Evolutionary conservation across 441 rosid species (phyloP), one percentile per base, ranked within the genome.

Genomic region (Gossypium armourianum): DNA sequence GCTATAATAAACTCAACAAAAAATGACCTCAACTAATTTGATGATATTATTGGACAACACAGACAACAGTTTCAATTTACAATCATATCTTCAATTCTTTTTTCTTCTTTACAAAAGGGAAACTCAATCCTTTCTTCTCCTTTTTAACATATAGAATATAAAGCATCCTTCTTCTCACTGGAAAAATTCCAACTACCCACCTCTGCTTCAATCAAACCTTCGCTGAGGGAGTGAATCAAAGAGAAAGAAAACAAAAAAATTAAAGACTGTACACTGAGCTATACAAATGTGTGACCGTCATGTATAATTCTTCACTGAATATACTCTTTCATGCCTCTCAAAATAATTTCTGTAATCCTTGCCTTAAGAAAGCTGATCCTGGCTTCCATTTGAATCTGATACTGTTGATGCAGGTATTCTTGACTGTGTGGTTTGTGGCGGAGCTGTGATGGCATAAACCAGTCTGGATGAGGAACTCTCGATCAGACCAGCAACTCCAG

Each of bases 401-500:
- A 69, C 4, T 4, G 77, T 20, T 9, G 82, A 74, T 29, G 62
- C 63, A 10, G 85, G 83, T 0, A 78, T 65, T 80, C 80, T 79
- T 1, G 71, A 47, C 17, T 72, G 86, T 75, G 83, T 4, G 59
- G 85, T 54, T 52, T 77, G 82, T 21, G 92, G 90, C 2, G 98
- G 98, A 29, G 97, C 97, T 0, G 96, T 76, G 47, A 94, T 93
- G 1, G 97, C 95, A 76, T 90, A 89, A 1, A 92, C 83, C 45
- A 90, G 84, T 62, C 86, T 86, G 65, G 88, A 86, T 13, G 98
- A 85, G 1, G 98, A 89, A 84, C 73, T 86, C 78, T 94, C 97
- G 0, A 94, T 94, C 53, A 94, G 84, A 78, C 97, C 99, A 23
- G 99, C 97, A 75, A 94, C 94, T 64, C 99, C 99, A 0, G 97